These are phyloP conservation scores for Verbascum thapsus DNA, from an alignment of 257 asterid species.

Conservation along the genomic window DNA sequence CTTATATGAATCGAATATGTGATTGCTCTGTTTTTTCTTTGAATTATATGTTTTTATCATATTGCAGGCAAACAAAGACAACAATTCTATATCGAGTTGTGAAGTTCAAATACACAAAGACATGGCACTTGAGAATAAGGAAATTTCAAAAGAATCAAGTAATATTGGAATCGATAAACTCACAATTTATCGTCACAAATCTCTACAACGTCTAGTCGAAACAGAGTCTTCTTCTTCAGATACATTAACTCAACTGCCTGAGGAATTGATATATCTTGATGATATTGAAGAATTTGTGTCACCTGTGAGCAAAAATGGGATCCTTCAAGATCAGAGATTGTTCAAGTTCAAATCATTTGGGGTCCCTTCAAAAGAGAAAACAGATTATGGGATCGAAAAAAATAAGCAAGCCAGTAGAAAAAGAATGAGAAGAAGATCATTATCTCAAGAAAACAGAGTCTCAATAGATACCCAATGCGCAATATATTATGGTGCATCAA, in stretches of 20 bases:
- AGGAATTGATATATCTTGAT: constrained; percentile 57
- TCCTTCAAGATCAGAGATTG: constrained; percentile 59
- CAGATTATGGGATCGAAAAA: neutral
- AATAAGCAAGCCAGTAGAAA: constrained; percentile 25
- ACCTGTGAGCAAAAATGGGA: constrained; percentile 38
- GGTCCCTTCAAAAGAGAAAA: constrained; percentile 14
- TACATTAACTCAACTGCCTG: constrained; percentile 31
- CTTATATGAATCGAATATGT: no score
- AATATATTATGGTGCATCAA: constrained; percentile 45
- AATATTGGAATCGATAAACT: neutral
- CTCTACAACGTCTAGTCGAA: neutral
- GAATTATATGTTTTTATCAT: no score
- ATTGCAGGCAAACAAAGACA: no score
- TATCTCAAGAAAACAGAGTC: constrained; percentile 27
- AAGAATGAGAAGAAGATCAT: constrained; percentile 46
- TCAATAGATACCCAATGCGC: constrained; percentile 39
- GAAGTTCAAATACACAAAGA: no score
- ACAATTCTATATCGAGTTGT: no score
- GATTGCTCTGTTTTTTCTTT: no score
- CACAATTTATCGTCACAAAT: neutral
- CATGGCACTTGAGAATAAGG: no score
- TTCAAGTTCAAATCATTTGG: constrained; percentile 57
- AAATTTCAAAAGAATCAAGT: no score
- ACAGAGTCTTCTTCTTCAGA: constrained; percentile 44
- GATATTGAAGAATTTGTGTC: constrained; percentile 69